Base-by-base conservation (phyloP, 1,139 yeast genomes). In the Ogataea hybrid region DNA sequence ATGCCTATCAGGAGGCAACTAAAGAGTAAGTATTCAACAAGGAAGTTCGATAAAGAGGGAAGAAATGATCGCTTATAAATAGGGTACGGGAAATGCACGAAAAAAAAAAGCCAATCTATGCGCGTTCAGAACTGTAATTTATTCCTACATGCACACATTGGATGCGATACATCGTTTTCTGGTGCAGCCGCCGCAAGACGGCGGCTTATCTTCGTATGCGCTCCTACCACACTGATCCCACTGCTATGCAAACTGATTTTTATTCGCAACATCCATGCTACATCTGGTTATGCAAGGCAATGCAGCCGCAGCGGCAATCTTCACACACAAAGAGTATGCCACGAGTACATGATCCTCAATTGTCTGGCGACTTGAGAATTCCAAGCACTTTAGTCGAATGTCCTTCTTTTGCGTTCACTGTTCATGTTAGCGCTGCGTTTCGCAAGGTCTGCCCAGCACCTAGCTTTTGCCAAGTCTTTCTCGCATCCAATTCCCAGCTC, bases 401-500 rank as follows among this genome's bases (percentile, higher is more conserved):
- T 25, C 14, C 27, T 25, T 25, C 27, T 25, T 12, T 25, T 25
- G 27, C 27, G 27, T 12, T 25, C 27, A 12, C 27, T 25, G 27
- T 6, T 25, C 14, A 25, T 5, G 27, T 14, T 14, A 11, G 27
- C n/a, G 27, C 27, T 25, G 5, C 14, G 27, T 2, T 5, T 11
- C 7, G 96, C 96, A 52, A 70, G 73, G 35, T 70, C 69, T 58
- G 83, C 86, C 96, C 96, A 90, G 34, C 67, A 64, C 57, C 80
- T 79, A 0, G 96, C 84, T 54, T 73, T 78, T 6, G 63, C 61
- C 7, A 64, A 48, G 59, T 85, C 77, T 33, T 71, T 67, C 25
- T 75, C 79, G 59, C 95, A 83, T 3, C 98, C 98, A 51, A 88
- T 79, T 1, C 97, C 97, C 59, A 81, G 77, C 49, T 88, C 95